phyloP scores from a whole-genome alignment of 2,329 filamentous ascomycete genomes.

The Dactylellina drechsleri region DNA sequence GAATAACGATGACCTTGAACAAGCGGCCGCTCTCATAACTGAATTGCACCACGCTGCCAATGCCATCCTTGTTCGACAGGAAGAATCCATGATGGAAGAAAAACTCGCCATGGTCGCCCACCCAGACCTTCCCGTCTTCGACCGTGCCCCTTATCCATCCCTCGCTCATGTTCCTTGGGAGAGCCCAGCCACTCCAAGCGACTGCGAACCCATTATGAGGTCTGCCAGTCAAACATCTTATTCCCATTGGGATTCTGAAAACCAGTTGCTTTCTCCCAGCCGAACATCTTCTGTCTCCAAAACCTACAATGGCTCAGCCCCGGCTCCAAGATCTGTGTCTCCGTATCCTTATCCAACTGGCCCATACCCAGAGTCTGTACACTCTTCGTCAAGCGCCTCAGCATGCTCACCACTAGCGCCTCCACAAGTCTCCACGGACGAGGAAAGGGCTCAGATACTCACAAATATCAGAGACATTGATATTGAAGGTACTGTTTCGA shows the following conservation, averaged over 20 bases:
- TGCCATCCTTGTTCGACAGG: slow-evolving; percentile 72
- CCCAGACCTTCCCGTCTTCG: slow-evolving; percentile 51
- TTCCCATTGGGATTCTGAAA: slow-evolving; percentile 54
- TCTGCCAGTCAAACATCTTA: slow-evolving; percentile 53
- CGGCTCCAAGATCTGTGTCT: slow-evolving; percentile 48
- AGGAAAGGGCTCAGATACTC: slow-evolving; percentile 84
- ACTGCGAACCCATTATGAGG: slow-evolving; percentile 54
- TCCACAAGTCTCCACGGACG: slow-evolving; percentile 83
- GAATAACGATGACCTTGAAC: slow-evolving; percentile 92
- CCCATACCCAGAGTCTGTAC: slow-evolving; percentile 52
- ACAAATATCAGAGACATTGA: slow-evolving; percentile 86
- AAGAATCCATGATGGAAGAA: slow-evolving; percentile 63
- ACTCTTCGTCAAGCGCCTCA: slow-evolving; percentile 46
- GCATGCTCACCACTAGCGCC: slow-evolving; percentile 73
- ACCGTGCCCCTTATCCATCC: slow-evolving; percentile 66
- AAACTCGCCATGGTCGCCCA: slow-evolving; percentile 62
- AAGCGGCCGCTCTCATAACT: slow-evolving; percentile 97
- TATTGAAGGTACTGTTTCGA: slow-evolving; percentile 81
- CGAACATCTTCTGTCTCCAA: slow-evolving; percentile 39
- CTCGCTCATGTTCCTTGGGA: slow-evolving; percentile 63
- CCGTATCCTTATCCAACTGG: slow-evolving; percentile 49
- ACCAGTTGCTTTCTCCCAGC: slow-evolving; percentile 46
- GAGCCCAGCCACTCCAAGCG: slow-evolving; percentile 51
- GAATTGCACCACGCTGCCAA: slow-evolving; percentile 97
- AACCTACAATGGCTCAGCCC: slow-evolving; percentile 37